Conservation (phyloP, 176 grass and related monocot species). For the Aegilops tauschii region DNA sequence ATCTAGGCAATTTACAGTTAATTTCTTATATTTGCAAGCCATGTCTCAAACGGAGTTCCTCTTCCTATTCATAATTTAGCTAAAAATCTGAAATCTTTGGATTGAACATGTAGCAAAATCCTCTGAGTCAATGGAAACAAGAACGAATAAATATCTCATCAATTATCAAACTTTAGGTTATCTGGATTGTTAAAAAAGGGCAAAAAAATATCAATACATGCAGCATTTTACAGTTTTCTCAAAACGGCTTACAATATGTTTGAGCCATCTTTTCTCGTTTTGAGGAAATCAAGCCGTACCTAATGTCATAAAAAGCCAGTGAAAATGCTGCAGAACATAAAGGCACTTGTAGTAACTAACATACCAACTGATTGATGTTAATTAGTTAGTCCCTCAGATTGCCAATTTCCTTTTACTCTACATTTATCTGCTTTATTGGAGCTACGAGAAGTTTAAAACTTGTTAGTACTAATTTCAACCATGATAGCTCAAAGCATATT, state of each 20-base stretch:
- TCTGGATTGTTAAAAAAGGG: not conserved
- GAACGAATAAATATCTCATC: not conserved
- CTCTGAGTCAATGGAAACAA: not conserved
- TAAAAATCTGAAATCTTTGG: not conserved
- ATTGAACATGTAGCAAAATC: not conserved
- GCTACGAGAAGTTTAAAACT: not conserved
- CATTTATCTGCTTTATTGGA: not conserved
- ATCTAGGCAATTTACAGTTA: no score
- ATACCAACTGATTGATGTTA: not conserved
- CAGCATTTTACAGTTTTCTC: not conserved
- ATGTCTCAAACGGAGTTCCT: no score
- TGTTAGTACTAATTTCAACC: not conserved
- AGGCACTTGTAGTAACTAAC: not conserved
- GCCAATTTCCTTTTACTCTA: no score
- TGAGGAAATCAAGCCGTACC: not conserved
- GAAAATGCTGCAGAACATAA: not conserved
- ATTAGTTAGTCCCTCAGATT: not conserved
- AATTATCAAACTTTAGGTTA: not conserved
- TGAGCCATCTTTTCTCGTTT: not conserved
- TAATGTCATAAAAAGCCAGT: not conserved
- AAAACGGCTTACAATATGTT: not conserved
- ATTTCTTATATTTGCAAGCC: no score
- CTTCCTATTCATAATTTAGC: not conserved
- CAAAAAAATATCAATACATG: not conserved
- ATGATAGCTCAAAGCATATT: not conserved